phyloP scores from a whole-genome alignment of 208 protist genomes.

The Naegleria gruberi region DNA sequence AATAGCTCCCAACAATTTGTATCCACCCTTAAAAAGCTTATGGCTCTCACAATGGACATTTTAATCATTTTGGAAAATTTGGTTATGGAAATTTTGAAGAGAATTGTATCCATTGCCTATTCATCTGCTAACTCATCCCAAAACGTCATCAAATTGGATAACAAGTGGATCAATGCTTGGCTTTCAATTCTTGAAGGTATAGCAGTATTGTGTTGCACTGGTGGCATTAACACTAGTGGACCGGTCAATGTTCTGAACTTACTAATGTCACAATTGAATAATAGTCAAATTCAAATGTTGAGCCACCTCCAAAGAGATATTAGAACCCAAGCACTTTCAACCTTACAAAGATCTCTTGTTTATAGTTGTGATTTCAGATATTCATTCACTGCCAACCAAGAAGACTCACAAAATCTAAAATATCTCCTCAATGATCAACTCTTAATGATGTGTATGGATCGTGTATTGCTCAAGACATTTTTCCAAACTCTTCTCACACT shows the following conservation, averaged over 20 bases:
- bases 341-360: background rate
- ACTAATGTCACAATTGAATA: background rate
- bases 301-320: background rate
- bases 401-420: background rate
- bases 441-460: background rate
- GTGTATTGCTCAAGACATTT: background rate
- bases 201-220: background rate
- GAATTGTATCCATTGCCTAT: background rate
- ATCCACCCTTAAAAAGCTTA: background rate
- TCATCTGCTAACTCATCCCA: background rate
- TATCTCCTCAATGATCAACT: background rate
- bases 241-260: background rate
- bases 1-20: background rate
- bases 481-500: background rate
- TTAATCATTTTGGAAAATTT: background rate
- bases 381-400: background rate
- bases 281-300: background rate
- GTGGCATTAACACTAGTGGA: background rate
- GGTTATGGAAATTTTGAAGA: background rate
- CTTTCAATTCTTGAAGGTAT: background rate
- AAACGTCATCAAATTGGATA: background rate
- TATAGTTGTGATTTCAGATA: background rate
- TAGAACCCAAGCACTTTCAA: background rate
- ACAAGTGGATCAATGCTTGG: background rate
- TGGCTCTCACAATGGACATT: background rate